Evolutionary conservation across 352 stramenopile genomes (phyloP).

Genomic region (Phytopythium delawarense): DNA sequence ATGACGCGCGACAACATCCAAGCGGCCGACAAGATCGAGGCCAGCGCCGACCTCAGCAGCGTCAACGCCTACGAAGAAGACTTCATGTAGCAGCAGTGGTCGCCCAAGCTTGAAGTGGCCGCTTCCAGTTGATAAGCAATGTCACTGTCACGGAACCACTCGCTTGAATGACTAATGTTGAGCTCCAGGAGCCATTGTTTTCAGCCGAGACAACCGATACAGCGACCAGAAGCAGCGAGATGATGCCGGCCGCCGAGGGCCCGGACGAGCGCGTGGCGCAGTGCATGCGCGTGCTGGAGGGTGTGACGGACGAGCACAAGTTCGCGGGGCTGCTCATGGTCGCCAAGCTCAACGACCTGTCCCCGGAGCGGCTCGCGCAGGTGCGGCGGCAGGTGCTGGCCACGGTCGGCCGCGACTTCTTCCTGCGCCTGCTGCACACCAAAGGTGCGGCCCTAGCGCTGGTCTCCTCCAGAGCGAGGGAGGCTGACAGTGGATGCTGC

Average conservation of each 20-base stretch:
- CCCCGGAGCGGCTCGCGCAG: slow-evolving; percentile 34
- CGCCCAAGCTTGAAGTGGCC: not conserved
- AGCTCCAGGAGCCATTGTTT: too few species aligned
- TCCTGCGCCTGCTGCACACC: slow-evolving; percentile 72
- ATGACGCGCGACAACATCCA: slow-evolving; percentile 71
- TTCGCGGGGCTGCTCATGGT: slow-evolving; percentile 85
- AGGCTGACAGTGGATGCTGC: slow-evolving; percentile 6
- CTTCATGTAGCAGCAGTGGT: slow-evolving; percentile 47
- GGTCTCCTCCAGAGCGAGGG: not conserved
- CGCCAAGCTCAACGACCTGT: slow-evolving; percentile 64
- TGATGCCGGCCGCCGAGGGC: slow-evolving; percentile 4
- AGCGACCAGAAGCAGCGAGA: slow-evolving; percentile 9
- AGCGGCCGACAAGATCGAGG: slow-evolving; percentile 30
- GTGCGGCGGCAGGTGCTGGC: slow-evolving; percentile 57
- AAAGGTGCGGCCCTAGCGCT: slow-evolving; percentile 29
- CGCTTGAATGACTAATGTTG: too few species aligned
- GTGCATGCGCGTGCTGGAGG: slow-evolving; percentile 68
- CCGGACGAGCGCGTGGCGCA: slow-evolving; percentile 32
- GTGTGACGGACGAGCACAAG: slow-evolving; percentile 81
- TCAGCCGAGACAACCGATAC: too few species aligned
- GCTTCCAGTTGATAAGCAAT: slow-evolving; percentile 7
- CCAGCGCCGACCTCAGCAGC: slow-evolving; percentile 47
- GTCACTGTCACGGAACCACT: too few species aligned
- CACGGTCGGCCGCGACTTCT: slow-evolving; percentile 65
- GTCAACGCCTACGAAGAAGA: slow-evolving; percentile 78